These are phyloP conservation scores for Coemansia sp. DNA, from an alignment of 192 early-diverging fungal genomes.

Conservation along the genomic window DNA sequence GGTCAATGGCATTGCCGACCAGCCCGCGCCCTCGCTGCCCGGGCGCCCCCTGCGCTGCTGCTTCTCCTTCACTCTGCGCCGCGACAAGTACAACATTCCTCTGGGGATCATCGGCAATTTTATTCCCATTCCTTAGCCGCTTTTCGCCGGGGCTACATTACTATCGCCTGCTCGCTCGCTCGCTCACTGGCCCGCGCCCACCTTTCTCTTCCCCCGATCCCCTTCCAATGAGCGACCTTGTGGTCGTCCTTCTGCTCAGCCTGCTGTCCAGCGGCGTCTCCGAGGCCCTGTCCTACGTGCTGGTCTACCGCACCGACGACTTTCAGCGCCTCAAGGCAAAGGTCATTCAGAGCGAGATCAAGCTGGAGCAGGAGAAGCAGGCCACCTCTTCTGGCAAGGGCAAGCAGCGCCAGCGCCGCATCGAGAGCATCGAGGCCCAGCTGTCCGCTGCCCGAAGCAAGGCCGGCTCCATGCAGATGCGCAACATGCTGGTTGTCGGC, in stretches of 20 bases:
- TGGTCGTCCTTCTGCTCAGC: constrained; percentile 22
- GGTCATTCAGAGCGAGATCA: constrained; percentile 27
- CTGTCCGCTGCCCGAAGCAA: constrained; percentile 35
- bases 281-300: constrained; percentile 37
- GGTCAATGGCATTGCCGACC: constrained; percentile 16
- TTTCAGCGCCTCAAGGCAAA: constrained; percentile 43
- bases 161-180: too few relatives aligned
- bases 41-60: constrained; percentile 65
- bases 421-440: constrained; percentile 37
- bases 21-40: constrained; percentile 35
- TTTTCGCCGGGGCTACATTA: neutral
- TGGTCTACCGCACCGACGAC: constrained; percentile 38
- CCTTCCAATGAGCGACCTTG: constrained; percentile 27
- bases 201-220: neutral
- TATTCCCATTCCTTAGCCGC: constrained; percentile 46
- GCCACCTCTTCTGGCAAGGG: constrained; percentile 7
- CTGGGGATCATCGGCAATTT: constrained; percentile 69
- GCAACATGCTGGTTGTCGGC: constrained; percentile 33
- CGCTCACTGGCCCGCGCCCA: too few relatives aligned
- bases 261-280: constrained; percentile 26
- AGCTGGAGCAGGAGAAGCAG: constrained; percentile 32
- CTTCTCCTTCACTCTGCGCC: constrained; percentile 92
- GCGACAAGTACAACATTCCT: constrained; percentile 91
- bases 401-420: constrained; percentile 42
- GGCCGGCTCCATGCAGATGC: constrained; percentile 38